Percentiles rank a stretch among this genome's conserved stretches.
These are phyloP conservation scores for Wolfiporia cocos DNA, from an alignment of 1,284 basidiomycete genomes.

Conservation along the genomic window DNA sequence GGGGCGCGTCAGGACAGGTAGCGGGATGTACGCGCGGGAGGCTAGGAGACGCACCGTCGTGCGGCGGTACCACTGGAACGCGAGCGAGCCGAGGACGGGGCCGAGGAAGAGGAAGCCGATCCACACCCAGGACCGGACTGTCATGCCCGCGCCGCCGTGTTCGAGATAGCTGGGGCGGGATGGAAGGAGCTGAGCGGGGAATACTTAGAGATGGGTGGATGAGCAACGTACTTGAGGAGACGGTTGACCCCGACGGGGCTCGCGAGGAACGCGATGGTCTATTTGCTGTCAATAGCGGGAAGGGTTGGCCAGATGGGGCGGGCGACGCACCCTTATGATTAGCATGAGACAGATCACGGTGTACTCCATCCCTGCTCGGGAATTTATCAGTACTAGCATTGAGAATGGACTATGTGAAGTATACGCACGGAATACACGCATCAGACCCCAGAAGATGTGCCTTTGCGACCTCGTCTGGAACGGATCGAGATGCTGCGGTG, in stretches of 20 bases:
- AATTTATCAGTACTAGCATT: neutral
- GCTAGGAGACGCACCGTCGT: conserved; percentile 17
- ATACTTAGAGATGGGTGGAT: neutral
- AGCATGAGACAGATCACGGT: conserved; percentile 12
- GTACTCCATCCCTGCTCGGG: conserved; percentile 13
- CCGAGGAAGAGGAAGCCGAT: conserved; percentile 51
- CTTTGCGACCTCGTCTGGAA: conserved; percentile 15
- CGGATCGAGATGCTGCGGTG: too few relatives aligned
- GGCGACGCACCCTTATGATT: conserved; percentile 12
- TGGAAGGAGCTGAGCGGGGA: neutral
- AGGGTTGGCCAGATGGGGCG: too few relatives aligned
- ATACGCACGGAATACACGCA: conserved; percentile 18
- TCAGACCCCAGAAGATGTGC: conserved; percentile 25
- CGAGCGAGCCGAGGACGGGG: conserved; percentile 34
- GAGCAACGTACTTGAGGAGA: conserved; percentile 27
- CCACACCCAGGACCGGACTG: conserved; percentile 51
- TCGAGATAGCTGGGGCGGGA: conserved; percentile 33
- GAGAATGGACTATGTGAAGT: neutral
- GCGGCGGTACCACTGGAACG: conserved; percentile 33
- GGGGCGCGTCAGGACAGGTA: too few relatives aligned
- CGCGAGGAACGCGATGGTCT: conserved; percentile 26
- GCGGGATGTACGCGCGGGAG: too few relatives aligned
- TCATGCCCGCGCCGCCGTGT: conserved; percentile 28
- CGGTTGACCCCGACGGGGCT: conserved; percentile 39
- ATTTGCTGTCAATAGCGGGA: neutral